Evolutionary conservation across 768 basidiomycete genomes (phyloP), one percentile per base, ranked within the genome.

Genomic region (Holtermannia corniformis): DNA sequence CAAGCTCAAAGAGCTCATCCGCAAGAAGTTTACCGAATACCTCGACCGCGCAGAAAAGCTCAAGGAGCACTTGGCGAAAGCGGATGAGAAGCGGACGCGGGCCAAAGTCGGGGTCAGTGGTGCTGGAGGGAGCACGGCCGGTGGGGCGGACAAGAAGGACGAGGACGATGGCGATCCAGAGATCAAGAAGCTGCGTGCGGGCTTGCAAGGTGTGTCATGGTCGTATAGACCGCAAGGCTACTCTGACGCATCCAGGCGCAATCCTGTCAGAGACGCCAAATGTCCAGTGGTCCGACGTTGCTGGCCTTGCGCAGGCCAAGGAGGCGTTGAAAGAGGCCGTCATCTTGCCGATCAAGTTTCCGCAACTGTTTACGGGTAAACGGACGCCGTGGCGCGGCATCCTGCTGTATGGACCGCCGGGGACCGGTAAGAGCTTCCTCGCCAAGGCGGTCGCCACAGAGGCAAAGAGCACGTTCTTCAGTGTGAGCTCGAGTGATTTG

Each of bases 371-470:
- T 75, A 96, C 92, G 1, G 95, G 93, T 37, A 97, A 97, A 73
- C 84, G 95, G 16, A 96, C 92, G 10, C 93, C 95, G 2, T 97
- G 95, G 95, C 80, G 79, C 45, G 95, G 95, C 5, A 97, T 99
- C 49, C 74, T 99, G 51, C 77, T 99, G 3, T 99, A 99, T 67
- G 95, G 95, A 0, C 95, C 95, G 16, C 95, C 95, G 0, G 95
- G 95, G 2, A 97, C 95, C 10, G 95, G 95, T 13, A 99, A 99
- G 76, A 87, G 84, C 41, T 97, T 84, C 70, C 80, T 99, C 41
- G 95, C 95, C 2, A 99, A 99, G 72, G 95, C 95, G 0, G 95
- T 99, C 21, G 95, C 95, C 16, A 99, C 95, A 13, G 95, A 99
- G 73, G 91, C 95, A 49, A 96, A 97, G 76, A 91, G 91, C 72